These are phyloP conservation scores for Pseudopithomyces chartarum DNA, from an alignment of 2,329 filamentous ascomycete species.

Conservation along the genomic window DNA sequence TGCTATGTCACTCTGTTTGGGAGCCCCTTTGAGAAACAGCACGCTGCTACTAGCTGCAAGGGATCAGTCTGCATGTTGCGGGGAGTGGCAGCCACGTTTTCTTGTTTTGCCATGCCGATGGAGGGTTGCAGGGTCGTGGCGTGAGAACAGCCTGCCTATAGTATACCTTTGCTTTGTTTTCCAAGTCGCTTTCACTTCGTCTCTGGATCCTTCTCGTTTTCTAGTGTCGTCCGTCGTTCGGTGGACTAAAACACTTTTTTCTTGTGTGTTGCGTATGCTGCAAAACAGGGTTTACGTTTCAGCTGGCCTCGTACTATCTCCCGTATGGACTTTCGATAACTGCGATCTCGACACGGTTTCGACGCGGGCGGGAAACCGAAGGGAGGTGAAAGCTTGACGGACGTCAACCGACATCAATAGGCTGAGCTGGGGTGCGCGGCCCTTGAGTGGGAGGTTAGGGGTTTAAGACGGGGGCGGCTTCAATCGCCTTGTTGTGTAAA, in stretches of 20 bases:
- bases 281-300: slow-evolving; percentile 39
- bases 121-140: slow-evolving; percentile 32
- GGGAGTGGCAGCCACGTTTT: slow-evolving; percentile 22
- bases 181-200: not conserved
- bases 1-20: slow-evolving; percentile 15
- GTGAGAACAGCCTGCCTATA: slow-evolving; percentile 39
- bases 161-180: slow-evolving; percentile 43
- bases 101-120: slow-evolving; percentile 8
- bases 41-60: slow-evolving; percentile 21
- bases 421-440: slow-evolving; percentile 32
- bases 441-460: slow-evolving; percentile 27
- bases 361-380: slow-evolving; percentile 62
- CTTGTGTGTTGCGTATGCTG: too few species aligned
- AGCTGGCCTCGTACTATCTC: slow-evolving; percentile 55
- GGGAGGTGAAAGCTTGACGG: slow-evolving; percentile 58
- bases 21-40: too few species aligned
- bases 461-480: slow-evolving; percentile 17
- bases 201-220: too few species aligned
- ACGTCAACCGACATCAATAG: slow-evolving; percentile 65
- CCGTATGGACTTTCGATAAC: slow-evolving; percentile 61
- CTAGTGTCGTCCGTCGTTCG: too few species aligned
- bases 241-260: too few species aligned
- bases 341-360: slow-evolving; percentile 62
- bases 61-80: slow-evolving; percentile 39
- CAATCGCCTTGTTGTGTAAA: slow-evolving; percentile 19